phyloP scores from a whole-genome alignment of 164 flowering plant genomes.

The Chimonanthus praecox region DNA sequence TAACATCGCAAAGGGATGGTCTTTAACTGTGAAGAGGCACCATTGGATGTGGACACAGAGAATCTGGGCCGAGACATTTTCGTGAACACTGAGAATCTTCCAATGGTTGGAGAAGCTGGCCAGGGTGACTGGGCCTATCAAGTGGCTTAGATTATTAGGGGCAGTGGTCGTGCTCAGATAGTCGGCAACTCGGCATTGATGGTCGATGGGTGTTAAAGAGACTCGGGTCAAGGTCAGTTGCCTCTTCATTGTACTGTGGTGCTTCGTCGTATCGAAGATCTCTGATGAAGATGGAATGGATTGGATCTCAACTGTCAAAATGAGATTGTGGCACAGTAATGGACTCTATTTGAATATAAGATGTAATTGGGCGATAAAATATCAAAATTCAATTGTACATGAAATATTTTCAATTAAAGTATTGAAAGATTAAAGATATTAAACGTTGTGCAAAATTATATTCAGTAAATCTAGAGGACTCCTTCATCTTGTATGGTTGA shows the following conservation, averaged over 20 bases:
- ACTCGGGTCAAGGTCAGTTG: constrained; percentile 51
- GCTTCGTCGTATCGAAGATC: constrained; percentile 71
- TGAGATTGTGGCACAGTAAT: no score
- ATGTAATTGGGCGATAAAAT: no score
- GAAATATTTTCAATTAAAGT: no score
- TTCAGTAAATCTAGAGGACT: no score
- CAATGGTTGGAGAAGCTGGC: constrained; percentile 75
- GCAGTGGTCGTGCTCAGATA: constrained; percentile 77
- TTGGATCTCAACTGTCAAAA: constrained; percentile 67
- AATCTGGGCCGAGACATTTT: constrained; percentile 71
- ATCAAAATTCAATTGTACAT: no score
- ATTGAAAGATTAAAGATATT: no score
- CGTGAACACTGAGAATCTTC: constrained; percentile 64
- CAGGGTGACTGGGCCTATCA: constrained; percentile 81
- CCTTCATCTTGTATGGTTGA: no score
- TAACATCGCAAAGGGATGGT: constrained; percentile 53
- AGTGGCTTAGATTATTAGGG: constrained; percentile 71
- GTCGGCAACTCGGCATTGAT: constrained; percentile 72
- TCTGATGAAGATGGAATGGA: constrained; percentile 51
- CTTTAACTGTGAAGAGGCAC: constrained; percentile 74
- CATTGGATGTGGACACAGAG: constrained; percentile 70
- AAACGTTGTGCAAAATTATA: no score
- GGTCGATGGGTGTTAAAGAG: constrained; percentile 56
- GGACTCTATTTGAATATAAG: no score
- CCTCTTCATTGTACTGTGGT: constrained; percentile 74